These are phyloP conservation scores for Castanea mollissima DNA, from an alignment of 306 rosid genomes.

Conservation along the genomic window DNA sequence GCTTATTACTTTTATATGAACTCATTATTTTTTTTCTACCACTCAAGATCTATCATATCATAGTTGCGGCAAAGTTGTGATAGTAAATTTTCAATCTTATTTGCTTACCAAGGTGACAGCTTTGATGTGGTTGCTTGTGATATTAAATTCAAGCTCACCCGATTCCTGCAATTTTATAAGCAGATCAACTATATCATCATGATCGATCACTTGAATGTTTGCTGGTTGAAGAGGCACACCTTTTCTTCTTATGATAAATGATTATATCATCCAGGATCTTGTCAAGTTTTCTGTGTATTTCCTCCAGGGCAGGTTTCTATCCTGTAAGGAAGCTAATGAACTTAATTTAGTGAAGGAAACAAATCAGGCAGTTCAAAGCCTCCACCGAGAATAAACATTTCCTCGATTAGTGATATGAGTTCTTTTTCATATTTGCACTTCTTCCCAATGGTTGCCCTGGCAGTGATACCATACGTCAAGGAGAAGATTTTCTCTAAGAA, in stretches of 20 bases:
- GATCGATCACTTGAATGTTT: not conserved
- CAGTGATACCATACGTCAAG: not conserved
- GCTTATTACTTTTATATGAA: too few relatives aligned
- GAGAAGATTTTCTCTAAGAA: not conserved
- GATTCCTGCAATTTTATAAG: not conserved
- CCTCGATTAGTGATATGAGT: not conserved
- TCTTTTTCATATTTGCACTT: not conserved
- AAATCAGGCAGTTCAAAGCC: not conserved
- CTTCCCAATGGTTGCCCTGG: not conserved
- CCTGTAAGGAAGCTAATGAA: not conserved
- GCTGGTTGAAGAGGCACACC: not conserved
- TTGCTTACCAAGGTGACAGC: not conserved
- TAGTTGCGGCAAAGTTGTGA: too few relatives aligned
- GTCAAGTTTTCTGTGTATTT: not conserved
- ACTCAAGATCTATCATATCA: too few relatives aligned
- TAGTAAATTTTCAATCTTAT: too few relatives aligned
- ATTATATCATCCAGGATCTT: conserved; percentile 8
- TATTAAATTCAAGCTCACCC: not conserved
- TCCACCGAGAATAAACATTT: not conserved
- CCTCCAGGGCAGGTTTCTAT: not conserved
- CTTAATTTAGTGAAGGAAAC: conserved; percentile 9
- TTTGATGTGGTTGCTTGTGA: conserved; percentile 1
- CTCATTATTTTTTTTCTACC: too few relatives aligned
- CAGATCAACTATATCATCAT: not conserved
- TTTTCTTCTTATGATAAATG: not conserved